These are phyloP conservation scores for Talaromyces sp. DNA, from an alignment of 2,329 filamentous ascomycete species.

Conservation along the genomic window DNA sequence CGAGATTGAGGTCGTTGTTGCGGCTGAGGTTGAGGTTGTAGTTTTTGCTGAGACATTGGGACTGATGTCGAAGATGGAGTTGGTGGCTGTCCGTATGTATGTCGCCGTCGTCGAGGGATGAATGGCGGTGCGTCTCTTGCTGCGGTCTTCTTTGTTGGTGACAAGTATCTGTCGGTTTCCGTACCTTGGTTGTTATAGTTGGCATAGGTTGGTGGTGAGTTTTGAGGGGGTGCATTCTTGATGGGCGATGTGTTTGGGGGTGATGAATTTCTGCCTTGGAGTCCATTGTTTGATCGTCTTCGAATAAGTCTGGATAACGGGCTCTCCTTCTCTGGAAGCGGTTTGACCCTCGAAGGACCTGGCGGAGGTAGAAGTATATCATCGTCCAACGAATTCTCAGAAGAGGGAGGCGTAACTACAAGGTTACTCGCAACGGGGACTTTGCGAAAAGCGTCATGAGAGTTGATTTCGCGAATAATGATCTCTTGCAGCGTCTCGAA, in stretches of 20 bases:
- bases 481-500: conserved; percentile 45
- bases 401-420: conserved; percentile 35
- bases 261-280: conserved; percentile 25
- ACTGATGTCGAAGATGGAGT: conserved; percentile 23
- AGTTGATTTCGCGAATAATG: conserved; percentile 47
- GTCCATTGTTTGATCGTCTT: conserved; percentile 29
- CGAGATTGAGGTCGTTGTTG: conserved; percentile 7
- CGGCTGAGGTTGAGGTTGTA: not conserved
- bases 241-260: not conserved
- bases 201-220: conserved; percentile 18
- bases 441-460: conserved; percentile 43
- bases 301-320: conserved; percentile 33
- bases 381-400: conserved; percentile 28
- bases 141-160: not conserved
- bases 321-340: conserved; percentile 33
- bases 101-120: conserved; percentile 32
- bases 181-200: not conserved
- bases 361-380: conserved; percentile 18
- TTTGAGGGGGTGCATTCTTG: not conserved
- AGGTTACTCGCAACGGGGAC: conserved; percentile 36
- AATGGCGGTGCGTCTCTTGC: conserved; percentile 25
- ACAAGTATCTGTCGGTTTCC: not conserved
- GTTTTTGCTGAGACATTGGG: not conserved
- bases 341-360: conserved; percentile 22
- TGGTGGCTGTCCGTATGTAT: conserved; percentile 43